These are phyloP conservation scores for Puya raimondii DNA, from an alignment of 176 grass and related monocot genomes.

Conservation along the genomic window DNA sequence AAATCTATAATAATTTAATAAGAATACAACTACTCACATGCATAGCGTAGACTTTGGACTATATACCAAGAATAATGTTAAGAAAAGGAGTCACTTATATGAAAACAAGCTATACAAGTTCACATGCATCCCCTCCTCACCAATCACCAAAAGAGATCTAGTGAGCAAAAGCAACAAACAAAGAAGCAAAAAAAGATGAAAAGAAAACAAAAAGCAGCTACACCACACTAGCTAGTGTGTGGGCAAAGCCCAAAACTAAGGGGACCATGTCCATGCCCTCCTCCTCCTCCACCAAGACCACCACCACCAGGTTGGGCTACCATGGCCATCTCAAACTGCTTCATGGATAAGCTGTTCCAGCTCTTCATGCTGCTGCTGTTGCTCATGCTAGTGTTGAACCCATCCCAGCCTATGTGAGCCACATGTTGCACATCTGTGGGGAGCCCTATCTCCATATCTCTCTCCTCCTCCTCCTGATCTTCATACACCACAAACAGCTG, in stretches of 20 bases:
- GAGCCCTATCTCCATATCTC: constrained; percentile 82
- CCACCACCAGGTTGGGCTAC: background rate
- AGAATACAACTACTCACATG: background rate
- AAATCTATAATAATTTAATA: background rate
- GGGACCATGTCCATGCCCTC: constrained; percentile 9
- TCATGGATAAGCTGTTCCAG: constrained; percentile 52
- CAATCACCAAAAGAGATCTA: background rate
- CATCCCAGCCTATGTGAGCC: constrained; percentile 75
- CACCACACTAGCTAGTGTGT: background rate
- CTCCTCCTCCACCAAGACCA: background rate
- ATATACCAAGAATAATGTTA: constrained; percentile 9
- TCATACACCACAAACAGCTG: constrained; percentile 42
- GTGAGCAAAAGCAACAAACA: constrained; percentile 1
- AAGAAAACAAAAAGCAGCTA: background rate
- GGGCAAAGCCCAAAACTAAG: constrained; percentile 8
- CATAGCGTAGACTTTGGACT: constrained; percentile 9
- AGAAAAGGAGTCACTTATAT: background rate
- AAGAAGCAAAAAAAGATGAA: background rate
- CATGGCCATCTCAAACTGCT: constrained; percentile 60
- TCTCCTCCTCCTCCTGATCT: constrained; percentile 43
- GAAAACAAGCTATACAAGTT: constrained; percentile 10
- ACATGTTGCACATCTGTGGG: constrained; percentile 90
- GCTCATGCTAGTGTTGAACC: constrained; percentile 31
- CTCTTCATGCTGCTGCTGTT: constrained; percentile 26
- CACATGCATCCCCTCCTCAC: constrained; percentile 12